phyloP scores from a whole-genome alignment of 805 yeast genomes.

The Helenozyma baotianmanensis region DNA sequence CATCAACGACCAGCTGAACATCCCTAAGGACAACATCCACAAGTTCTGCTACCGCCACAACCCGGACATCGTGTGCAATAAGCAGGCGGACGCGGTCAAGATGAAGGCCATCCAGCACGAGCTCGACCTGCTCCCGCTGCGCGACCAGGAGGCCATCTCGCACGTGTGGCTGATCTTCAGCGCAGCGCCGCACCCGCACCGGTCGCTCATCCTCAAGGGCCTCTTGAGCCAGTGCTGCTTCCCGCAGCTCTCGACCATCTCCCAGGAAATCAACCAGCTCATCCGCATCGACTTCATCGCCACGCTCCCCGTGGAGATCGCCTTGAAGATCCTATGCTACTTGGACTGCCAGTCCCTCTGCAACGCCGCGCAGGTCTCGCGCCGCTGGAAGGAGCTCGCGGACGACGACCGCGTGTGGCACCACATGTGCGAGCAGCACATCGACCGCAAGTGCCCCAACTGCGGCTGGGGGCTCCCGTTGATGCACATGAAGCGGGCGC shows the following conservation, averaged over 20 bases:
- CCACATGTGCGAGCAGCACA: slow-evolving; percentile 97
- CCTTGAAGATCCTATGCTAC: slow-evolving; percentile 80
- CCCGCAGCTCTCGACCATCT: slow-evolving; percentile 85
- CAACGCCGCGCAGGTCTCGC: slow-evolving; percentile 88
- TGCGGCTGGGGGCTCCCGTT: slow-evolving; percentile 99
- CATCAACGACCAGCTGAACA: slow-evolving; percentile 37
- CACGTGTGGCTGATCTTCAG: slow-evolving; percentile 83
- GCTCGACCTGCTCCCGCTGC: slow-evolving; percentile 55
- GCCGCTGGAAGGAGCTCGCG: slow-evolving; percentile 82
- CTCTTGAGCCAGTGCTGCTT: slow-evolving; percentile 86
- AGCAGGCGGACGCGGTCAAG: slow-evolving; percentile 57
- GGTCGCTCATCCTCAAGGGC: slow-evolving; percentile 78
- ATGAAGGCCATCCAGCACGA: slow-evolving; percentile 59
- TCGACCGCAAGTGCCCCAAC: slow-evolving; percentile 93
- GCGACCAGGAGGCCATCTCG: slow-evolving; percentile 72
- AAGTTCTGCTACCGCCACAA: slow-evolving; percentile 89
- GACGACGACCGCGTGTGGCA: slow-evolving; percentile 98
- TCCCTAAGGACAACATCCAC: slow-evolving; percentile 51
- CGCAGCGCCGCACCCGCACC: slow-evolving; percentile 62
- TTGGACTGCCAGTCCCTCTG: slow-evolving; percentile 92
- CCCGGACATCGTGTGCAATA: slow-evolving; percentile 76
- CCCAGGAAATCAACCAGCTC: slow-evolving; percentile 72
- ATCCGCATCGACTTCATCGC: slow-evolving; percentile 86
- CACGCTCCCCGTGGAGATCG: slow-evolving; percentile 79
- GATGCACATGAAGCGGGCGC: slow-evolving; percentile 78